Percentiles rank a stretch among this genome's conserved stretches.
These are phyloP conservation scores for Lonicera japonica DNA, from an alignment of 129 eudicot genomes.

Conservation along the genomic window DNA sequence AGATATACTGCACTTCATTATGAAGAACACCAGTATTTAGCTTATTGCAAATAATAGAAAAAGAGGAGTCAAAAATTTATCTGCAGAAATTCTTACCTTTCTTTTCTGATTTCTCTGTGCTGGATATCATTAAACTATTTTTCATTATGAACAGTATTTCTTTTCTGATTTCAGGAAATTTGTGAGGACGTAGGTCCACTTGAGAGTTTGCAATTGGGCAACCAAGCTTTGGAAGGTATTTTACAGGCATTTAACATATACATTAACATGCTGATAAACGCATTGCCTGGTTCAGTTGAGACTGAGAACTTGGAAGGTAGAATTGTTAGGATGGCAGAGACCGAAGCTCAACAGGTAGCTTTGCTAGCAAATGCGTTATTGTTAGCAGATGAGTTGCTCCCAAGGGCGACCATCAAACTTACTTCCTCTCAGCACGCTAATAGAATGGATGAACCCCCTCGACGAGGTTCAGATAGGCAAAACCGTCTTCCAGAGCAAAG, in stretches of 20 bases:
- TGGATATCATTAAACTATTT: neutral
- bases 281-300: constrained; percentile 72
- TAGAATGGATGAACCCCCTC: constrained; percentile 38
- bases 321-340: constrained; percentile 63
- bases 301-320: constrained; percentile 70
- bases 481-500: constrained; percentile 73
- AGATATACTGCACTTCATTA: too few relatives aligned
- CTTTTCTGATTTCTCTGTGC: too few relatives aligned
- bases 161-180: constrained; percentile 46
- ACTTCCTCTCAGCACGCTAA: constrained; percentile 28
- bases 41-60: neutral
- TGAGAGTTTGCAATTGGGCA: constrained; percentile 49
- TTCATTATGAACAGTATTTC: constrained; percentile 1
- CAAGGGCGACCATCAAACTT: constrained; percentile 65
- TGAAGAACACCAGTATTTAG: too few relatives aligned
- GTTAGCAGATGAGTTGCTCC: constrained; percentile 74
- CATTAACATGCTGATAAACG: constrained; percentile 59
- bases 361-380: constrained; percentile 67
- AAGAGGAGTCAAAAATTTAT: neutral
- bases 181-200: constrained; percentile 86
- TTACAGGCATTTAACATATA: constrained; percentile 64
- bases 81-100: too few relatives aligned
- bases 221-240: constrained; percentile 67
- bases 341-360: constrained; percentile 69
- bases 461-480: constrained; percentile 45